Percentiles rank a stretch among this genome's conserved stretches.
Conservation (phyloP, 2,329 filamentous ascomycete species). For the Fusarium decemcellulare region DNA sequence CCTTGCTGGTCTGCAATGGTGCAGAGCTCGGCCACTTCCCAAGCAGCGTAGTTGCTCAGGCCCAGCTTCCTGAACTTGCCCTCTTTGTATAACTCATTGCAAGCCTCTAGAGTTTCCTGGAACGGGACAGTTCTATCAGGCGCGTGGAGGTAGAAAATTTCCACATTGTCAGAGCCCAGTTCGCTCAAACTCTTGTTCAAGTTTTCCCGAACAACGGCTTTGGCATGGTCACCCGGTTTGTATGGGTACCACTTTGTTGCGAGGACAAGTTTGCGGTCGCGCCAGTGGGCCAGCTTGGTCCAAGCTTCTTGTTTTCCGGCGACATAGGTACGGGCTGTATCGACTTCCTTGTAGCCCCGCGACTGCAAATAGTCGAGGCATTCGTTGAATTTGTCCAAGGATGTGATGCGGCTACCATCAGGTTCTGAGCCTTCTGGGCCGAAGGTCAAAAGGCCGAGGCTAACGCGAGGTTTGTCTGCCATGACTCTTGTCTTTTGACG, state of each 20-base stretch:
- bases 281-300: conserved; percentile 75
- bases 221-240: conserved; percentile 7
- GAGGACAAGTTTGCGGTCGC: conserved; percentile 76
- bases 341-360: conserved; percentile 72
- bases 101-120: conserved; percentile 76
- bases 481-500: too few species aligned
- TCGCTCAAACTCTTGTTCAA: background rate
- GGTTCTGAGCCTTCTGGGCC: background rate
- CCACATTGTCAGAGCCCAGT: background rate
- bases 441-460: conserved; percentile 7
- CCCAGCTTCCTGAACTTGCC: conserved; percentile 82
- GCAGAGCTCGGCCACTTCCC: conserved; percentile 82
- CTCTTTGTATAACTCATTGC: conserved; percentile 77
- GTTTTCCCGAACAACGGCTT: background rate
- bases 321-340: conserved; percentile 79
- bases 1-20: conserved; percentile 76
- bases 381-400: conserved; percentile 60
- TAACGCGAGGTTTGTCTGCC: background rate
- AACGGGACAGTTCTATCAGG: conserved; percentile 73
- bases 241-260: conserved; percentile 71
- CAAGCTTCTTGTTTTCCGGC: conserved; percentile 75
- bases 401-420: conserved; percentile 8
- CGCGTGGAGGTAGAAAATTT: conserved; percentile 59
- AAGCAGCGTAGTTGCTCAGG: conserved; percentile 80
- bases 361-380: background rate